Percentiles rank a stretch among this genome's conserved stretches.
Conservation (phyloP, 495 filamentous ascomycete genomes). For the Cercophora newfieldiana region DNA sequence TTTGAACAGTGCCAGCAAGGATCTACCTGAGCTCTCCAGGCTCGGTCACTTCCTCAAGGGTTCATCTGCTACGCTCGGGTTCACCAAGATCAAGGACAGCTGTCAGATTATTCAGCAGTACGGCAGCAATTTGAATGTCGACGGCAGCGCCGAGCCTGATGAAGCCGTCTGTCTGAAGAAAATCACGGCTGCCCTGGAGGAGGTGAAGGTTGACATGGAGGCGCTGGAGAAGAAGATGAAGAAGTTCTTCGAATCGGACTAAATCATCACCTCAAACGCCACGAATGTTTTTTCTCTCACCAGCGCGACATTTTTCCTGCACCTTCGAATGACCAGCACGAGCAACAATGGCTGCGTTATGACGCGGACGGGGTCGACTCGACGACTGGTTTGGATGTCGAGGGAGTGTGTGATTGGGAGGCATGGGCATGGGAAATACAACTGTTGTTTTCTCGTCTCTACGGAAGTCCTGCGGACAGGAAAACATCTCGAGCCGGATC, state of each 20-base stretch:
- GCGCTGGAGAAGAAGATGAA: constrained; percentile 70
- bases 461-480: too few relatives aligned
- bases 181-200: constrained; percentile 66
- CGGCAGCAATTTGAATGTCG: constrained; percentile 75
- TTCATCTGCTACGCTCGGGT: constrained; percentile 92
- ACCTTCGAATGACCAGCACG: constrained; percentile 9
- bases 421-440: background rate
- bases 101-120: constrained; percentile 97
- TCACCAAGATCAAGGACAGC: constrained; percentile 86
- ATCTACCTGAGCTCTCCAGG: constrained; percentile 72
- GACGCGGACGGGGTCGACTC: background rate
- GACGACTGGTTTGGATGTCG: background rate
- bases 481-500: background rate
- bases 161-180: constrained; percentile 63
- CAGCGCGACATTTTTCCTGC: background rate
- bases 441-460: background rate
- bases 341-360: constrained; percentile 21
- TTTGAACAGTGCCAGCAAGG: constrained; percentile 53
- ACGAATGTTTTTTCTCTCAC: background rate
- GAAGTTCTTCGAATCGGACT: constrained; percentile 63
- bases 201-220: constrained; percentile 74
- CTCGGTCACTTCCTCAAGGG: constrained; percentile 97
- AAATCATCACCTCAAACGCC: constrained; percentile 8
- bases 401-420: background rate
- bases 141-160: constrained; percentile 65